Conservation (phyloP, 2,329 filamentous ascomycete genomes). For the Neonectria ditissima region DNA sequence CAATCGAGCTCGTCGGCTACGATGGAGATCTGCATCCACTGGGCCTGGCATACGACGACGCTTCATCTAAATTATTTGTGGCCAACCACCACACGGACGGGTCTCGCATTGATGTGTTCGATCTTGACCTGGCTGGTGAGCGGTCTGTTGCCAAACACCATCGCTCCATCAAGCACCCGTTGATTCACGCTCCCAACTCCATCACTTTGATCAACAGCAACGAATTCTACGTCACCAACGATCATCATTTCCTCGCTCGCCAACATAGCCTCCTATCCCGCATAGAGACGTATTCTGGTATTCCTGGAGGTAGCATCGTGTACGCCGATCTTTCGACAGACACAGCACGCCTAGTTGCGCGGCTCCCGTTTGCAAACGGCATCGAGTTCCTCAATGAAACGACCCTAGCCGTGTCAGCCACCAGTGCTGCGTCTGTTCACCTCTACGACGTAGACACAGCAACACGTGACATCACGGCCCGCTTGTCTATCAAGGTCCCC, state of each 20-base stretch:
- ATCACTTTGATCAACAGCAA: constrained; percentile 49
- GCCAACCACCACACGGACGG: constrained; percentile 52
- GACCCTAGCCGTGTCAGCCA: constrained; percentile 54
- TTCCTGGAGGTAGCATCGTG: constrained; percentile 51
- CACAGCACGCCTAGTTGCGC: constrained; percentile 46
- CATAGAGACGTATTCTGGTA: constrained; percentile 51
- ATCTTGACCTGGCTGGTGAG: constrained; percentile 50
- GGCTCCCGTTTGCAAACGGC: constrained; percentile 56
- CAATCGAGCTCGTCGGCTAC: constrained; percentile 40
- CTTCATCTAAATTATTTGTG: constrained; percentile 51
- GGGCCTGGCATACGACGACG: constrained; percentile 53
- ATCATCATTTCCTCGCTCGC: constrained; percentile 50
- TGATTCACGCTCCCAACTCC: constrained; percentile 55
- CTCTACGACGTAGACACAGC: constrained; percentile 21
- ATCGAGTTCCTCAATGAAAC: constrained; percentile 54
- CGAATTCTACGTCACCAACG: constrained; percentile 57
- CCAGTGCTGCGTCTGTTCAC: constrained; percentile 35
- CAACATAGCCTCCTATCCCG: constrained; percentile 41
- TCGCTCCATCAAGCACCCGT: constrained; percentile 52
- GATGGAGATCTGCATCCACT: constrained; percentile 51
- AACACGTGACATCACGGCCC: constrained; percentile 13
- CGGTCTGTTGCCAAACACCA: constrained; percentile 43
- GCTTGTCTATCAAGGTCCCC: constrained; percentile 41
- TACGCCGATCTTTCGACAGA: constrained; percentile 46
- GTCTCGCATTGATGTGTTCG: constrained; percentile 54